A percentile compares a stretch with the other conserved stretches of the same genome.
Evolutionary conservation across 2,329 filamentous ascomycete species (phyloP).

Genomic region (Hypoxylon sp.): DNA sequence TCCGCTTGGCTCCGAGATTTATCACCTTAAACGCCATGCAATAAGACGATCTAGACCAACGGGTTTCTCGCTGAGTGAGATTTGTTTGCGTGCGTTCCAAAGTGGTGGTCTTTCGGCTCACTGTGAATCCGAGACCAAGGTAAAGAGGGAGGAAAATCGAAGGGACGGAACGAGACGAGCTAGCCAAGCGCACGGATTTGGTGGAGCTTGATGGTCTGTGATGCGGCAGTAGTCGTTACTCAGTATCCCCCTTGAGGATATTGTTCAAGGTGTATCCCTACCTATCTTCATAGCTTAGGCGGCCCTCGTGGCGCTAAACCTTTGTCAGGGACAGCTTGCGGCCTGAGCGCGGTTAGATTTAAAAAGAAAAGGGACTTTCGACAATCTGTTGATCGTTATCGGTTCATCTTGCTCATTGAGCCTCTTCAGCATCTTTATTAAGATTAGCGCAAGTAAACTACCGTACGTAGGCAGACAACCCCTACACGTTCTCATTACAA

Average conservation of each 20-base stretch:
- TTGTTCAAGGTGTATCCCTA: slow-evolving; percentile 38
- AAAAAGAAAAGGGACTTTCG: slow-evolving; percentile 36
- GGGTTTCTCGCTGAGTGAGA: slow-evolving; percentile 29
- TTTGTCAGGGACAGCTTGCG: slow-evolving; percentile 24
- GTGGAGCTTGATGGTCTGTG: slow-evolving; percentile 39
- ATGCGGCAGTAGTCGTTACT: slow-evolving; percentile 32
- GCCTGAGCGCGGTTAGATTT: slow-evolving; percentile 32
- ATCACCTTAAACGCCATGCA: slow-evolving; percentile 23
- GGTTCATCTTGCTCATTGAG: slow-evolving; percentile 28
- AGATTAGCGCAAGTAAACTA: slow-evolving; percentile 25
- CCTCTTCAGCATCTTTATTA: slow-evolving; percentile 27
- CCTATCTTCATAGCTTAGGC: slow-evolving; percentile 12
- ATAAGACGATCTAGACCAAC: slow-evolving; percentile 31
- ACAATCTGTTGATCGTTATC: slow-evolving; percentile 38
- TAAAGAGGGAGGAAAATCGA: slow-evolving; percentile 18
- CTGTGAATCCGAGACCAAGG: slow-evolving; percentile 32
- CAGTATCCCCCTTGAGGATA: slow-evolving; percentile 21
- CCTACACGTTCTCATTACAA: not conserved
- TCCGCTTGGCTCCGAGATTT: slow-evolving; percentile 30
- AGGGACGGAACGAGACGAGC: slow-evolving; percentile 43
- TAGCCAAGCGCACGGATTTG: slow-evolving; percentile 32
- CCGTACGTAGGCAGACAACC: not conserved
- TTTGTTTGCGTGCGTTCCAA: slow-evolving; percentile 23
- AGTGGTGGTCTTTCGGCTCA: slow-evolving; percentile 26
- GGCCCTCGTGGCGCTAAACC: slow-evolving; percentile 26